A percentile compares a stretch with the other conserved stretches of the same genome.
These are phyloP conservation scores for Bipolaris cookei DNA, from an alignment of 2,329 filamentous ascomycete genomes.

Conservation along the genomic window DNA sequence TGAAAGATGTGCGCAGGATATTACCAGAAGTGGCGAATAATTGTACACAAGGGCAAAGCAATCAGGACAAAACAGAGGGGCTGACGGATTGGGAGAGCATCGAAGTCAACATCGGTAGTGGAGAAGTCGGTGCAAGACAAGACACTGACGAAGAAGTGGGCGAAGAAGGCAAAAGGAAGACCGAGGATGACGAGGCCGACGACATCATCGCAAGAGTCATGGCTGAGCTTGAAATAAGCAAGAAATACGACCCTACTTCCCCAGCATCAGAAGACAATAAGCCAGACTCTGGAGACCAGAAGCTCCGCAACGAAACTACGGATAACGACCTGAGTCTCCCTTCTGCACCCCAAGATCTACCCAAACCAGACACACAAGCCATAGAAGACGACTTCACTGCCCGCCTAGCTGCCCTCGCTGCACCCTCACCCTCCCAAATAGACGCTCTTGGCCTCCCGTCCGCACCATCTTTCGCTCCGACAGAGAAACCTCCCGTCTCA, in stretches of 20 bases:
- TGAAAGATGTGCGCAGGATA: slow-evolving; percentile 52
- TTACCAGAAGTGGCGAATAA: slow-evolving; percentile 44
- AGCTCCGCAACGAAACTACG: slow-evolving; percentile 11
- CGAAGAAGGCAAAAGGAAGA: slow-evolving; percentile 31
- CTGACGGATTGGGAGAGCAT: slow-evolving; percentile 43
- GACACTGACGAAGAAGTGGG: slow-evolving; percentile 24
- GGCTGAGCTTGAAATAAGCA: slow-evolving; percentile 54
- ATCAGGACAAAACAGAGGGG: slow-evolving; percentile 17
- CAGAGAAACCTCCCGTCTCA: slow-evolving; percentile 44
- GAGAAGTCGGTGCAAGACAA: slow-evolving; percentile 26
- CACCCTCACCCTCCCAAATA: slow-evolving; percentile 44
- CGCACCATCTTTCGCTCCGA: slow-evolving; percentile 54
- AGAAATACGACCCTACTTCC: slow-evolving; percentile 45
- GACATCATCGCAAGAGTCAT: slow-evolving; percentile 56
- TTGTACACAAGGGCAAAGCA: slow-evolving; percentile 11
- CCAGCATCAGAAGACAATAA: slow-evolving; percentile 26
- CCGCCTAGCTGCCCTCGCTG: slow-evolving; percentile 53
- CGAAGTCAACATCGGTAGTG: slow-evolving; percentile 40
- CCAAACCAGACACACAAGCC: slow-evolving; percentile 34
- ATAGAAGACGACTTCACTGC: slow-evolving; percentile 55
- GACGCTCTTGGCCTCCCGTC: slow-evolving; percentile 52
- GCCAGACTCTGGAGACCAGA: slow-evolving; percentile 15
- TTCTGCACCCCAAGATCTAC: slow-evolving; percentile 51
- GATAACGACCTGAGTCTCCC: slow-evolving; percentile 46
- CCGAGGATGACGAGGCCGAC: slow-evolving; percentile 51